Evolutionary conservation across 176 grass and related monocot genomes (phyloP).

Genomic region (Triticum timopheevii): DNA sequence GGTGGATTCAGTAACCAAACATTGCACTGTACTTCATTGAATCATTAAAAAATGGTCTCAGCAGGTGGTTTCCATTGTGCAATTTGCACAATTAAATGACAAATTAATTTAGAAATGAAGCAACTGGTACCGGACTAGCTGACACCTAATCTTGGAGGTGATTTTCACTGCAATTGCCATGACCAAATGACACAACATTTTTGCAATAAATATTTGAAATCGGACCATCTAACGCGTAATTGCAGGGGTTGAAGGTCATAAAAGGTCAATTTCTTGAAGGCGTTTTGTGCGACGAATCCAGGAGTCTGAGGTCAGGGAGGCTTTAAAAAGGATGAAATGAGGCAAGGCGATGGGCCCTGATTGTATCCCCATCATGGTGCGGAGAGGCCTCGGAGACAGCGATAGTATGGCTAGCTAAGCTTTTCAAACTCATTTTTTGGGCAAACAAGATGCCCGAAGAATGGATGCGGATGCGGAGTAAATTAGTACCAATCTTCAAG

Average conservation of each 20-base stretch:
- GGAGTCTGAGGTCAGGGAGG: too few species aligned
- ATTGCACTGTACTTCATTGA: constrained; percentile 9
- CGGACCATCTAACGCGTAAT: not conserved
- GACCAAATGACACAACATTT: not conserved
- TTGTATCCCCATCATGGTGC: too few species aligned
- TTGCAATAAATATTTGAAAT: not conserved
- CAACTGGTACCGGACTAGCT: not conserved
- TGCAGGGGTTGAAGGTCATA: not conserved
- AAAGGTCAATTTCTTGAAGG: constrained; percentile 1
- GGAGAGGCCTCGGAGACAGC: too few species aligned
- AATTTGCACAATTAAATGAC: not conserved
- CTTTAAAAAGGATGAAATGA: too few species aligned
- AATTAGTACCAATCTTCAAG: too few species aligned
- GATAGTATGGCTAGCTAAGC: too few species aligned
- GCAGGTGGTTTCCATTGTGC: not conserved
- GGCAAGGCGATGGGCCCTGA: too few species aligned
- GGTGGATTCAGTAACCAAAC: constrained; percentile 1
- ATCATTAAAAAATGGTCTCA: not conserved
- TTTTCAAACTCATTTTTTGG: too few species aligned
- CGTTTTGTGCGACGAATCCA: too few species aligned
- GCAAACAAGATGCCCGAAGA: too few species aligned
- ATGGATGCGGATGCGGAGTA: too few species aligned
- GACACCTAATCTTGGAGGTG: not conserved
- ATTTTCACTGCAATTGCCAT: not conserved
- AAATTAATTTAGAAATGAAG: constrained; percentile 8